Conservation (phyloP, 2,329 filamentous ascomycete genomes). For the Sporothrix dimorphospora region DNA sequence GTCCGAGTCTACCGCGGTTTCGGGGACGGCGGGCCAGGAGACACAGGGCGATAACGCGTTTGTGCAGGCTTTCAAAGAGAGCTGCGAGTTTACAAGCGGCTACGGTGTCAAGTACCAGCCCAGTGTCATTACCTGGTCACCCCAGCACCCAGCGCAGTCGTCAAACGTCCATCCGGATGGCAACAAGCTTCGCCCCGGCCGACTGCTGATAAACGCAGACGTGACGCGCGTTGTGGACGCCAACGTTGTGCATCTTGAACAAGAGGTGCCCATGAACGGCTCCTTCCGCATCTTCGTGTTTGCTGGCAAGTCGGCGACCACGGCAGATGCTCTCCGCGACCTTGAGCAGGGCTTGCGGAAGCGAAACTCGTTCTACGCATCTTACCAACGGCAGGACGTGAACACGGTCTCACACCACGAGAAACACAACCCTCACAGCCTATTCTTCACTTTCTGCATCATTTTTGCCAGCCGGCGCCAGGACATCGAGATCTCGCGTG, state of each 20-base stretch:
- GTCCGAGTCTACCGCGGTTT: conserved; percentile 47
- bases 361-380: conserved; percentile 71
- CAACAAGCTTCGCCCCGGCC: conserved; percentile 70
- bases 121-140: conserved; percentile 83
- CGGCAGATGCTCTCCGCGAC: conserved; percentile 67
- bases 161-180: conserved; percentile 67
- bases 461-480: conserved; percentile 70
- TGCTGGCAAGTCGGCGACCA: conserved; percentile 67
- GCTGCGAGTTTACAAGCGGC: conserved; percentile 89
- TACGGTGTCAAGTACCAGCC: conserved; percentile 86
- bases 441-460: conserved; percentile 78
- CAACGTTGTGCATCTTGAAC: conserved; percentile 87
- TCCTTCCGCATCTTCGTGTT: conserved; percentile 87
- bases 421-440: conserved; percentile 79
- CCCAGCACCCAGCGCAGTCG: conserved; percentile 71
- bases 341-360: conserved; percentile 67
- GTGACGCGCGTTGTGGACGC: conserved; percentile 87
- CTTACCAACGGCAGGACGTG: conserved; percentile 65
- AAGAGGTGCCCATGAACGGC: conserved; percentile 86
- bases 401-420: conserved; percentile 73
- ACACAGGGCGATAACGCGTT: conserved; percentile 68
- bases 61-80: conserved; percentile 85
- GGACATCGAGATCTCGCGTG: conserved; percentile 71
- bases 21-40: background rate
- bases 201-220: conserved; percentile 74